Evolutionary conservation across 495 filamentous ascomycete genomes (phyloP).

Genomic region (Extremus antarcticus): DNA sequence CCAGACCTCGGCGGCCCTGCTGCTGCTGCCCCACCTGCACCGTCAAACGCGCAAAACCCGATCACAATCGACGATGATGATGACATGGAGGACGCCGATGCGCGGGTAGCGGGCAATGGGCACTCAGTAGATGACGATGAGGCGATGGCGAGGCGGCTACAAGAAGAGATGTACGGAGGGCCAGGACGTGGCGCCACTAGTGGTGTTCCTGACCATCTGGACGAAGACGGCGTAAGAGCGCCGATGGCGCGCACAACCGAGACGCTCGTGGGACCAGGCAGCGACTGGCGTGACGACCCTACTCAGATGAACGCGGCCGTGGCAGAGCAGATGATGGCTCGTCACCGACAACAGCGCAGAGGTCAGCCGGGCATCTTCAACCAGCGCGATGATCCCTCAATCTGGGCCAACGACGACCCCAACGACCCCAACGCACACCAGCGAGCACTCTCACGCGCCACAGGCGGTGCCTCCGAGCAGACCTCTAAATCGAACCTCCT

Average conservation of each 20-base stretch:
- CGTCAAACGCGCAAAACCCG: constrained; percentile 5
- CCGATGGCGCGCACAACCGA: constrained; percentile 87
- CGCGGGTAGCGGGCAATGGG: constrained; percentile 15
- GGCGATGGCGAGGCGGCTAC: constrained; percentile 78
- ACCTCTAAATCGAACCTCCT: constrained; percentile 61
- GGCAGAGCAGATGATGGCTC: constrained; percentile 52
- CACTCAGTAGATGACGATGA: constrained; percentile 66
- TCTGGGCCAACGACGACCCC: constrained; percentile 56
- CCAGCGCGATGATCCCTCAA: constrained; percentile 53
- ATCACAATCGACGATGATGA: constrained; percentile 36
- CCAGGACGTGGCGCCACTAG: constrained; percentile 35
- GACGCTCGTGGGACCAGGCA: constrained; percentile 67
- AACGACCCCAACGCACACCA: constrained; percentile 34
- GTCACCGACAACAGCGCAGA: constrained; percentile 36
- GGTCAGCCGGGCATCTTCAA: constrained; percentile 72
- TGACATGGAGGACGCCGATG: constrained; percentile 36
- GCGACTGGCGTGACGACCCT: constrained; percentile 42
- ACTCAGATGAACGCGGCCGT: constrained; percentile 53
- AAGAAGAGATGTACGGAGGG: constrained; percentile 71
- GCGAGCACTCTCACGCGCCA: constrained; percentile 49
- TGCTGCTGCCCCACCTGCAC: constrained; percentile 29
- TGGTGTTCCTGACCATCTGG: constrained; percentile 27
- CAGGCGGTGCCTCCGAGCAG: constrained; percentile 62
- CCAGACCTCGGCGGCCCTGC: constrained; percentile 37
- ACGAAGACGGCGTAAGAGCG: constrained; percentile 64